Percentiles rank a stretch among this genome's conserved stretches.
Evolutionary conservation across 257 asterid species (phyloP).

Genomic region (Perilla frutescens): DNA sequence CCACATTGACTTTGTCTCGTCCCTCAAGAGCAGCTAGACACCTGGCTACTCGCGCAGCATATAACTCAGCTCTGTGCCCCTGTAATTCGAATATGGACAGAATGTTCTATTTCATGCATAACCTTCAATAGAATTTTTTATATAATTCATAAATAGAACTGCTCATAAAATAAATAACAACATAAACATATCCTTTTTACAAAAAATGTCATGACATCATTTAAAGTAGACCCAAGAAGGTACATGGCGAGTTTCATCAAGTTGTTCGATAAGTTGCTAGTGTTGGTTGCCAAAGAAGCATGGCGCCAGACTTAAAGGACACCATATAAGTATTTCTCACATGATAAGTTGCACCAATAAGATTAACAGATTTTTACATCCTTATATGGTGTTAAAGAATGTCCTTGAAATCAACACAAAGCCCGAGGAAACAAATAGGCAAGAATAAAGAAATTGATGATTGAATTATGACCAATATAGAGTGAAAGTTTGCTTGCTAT

Average conservation of each 20-base stretch:
- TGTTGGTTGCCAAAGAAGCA: constrained; percentile 13
- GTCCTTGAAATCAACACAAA: background rate
- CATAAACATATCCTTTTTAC: background rate
- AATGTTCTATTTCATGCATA: constrained; percentile 11
- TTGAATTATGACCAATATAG: background rate
- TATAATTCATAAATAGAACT: background rate
- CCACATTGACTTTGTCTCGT: constrained; percentile 85
- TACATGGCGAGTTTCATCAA: background rate
- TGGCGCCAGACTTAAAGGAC: background rate
- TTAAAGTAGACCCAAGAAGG: background rate
- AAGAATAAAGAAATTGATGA: background rate
- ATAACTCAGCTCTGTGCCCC: constrained; percentile 99
- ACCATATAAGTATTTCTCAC: background rate
- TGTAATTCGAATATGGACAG: constrained; percentile 43
- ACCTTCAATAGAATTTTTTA: background rate
- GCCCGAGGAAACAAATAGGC: background rate
- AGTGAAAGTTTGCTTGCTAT: constrained; percentile 8
- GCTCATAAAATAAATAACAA: constrained; percentile 5
- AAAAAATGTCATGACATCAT: background rate
- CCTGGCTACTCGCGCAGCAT: constrained; percentile 95
- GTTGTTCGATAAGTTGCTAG: constrained; percentile 6
- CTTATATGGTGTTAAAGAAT: constrained; percentile 7
- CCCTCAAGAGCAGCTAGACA: constrained; percentile 98
- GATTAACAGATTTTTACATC: background rate
- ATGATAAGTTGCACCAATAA: background rate